Percentiles rank a stretch among this genome's conserved stretches.
Conservation (phyloP, 1,284 basidiomycete genomes). For the Rhodotorula sp. region DNA sequence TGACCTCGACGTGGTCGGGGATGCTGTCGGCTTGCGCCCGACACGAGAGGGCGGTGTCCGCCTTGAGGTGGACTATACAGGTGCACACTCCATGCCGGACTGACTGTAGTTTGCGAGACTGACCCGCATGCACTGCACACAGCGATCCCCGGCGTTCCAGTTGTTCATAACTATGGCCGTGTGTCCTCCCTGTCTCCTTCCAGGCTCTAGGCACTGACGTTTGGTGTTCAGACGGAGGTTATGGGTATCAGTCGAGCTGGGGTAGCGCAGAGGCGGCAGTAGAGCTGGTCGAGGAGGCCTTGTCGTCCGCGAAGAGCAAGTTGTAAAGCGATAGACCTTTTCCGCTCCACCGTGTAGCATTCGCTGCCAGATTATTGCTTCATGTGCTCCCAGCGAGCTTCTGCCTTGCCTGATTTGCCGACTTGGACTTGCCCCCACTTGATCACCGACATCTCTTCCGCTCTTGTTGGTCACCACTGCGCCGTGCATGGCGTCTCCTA, state of each 20-base stretch:
- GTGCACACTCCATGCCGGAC: too few relatives aligned
- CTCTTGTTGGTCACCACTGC: not conserved
- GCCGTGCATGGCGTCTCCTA: not conserved
- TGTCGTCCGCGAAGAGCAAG: not conserved
- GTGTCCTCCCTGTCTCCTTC: constrained; percentile 40
- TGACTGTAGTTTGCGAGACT: too few relatives aligned
- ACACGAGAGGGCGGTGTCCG: constrained; percentile 57
- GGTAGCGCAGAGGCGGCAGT: constrained; percentile 63
- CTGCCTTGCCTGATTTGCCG: not conserved
- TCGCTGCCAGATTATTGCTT: too few relatives aligned
- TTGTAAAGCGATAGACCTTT: not conserved
- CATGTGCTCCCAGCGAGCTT: too few relatives aligned
- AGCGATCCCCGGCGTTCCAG: constrained; percentile 46
- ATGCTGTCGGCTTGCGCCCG: constrained; percentile 63
- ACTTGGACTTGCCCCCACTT: not conserved
- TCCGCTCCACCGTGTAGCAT: too few relatives aligned
- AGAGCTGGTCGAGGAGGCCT: constrained; percentile 53
- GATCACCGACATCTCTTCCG: not conserved
- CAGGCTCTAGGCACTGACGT: not conserved
- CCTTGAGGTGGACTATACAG: constrained; percentile 49
- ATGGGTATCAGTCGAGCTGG: constrained; percentile 73
- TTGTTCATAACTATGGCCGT: constrained; percentile 56
- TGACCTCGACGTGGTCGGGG: constrained; percentile 67
- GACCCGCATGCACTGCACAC: not conserved
- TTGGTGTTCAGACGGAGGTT: constrained; percentile 57